Evolutionary conservation across 1,284 basidiomycete genomes (phyloP).

Genomic region (Rhodotorula sp.): DNA sequence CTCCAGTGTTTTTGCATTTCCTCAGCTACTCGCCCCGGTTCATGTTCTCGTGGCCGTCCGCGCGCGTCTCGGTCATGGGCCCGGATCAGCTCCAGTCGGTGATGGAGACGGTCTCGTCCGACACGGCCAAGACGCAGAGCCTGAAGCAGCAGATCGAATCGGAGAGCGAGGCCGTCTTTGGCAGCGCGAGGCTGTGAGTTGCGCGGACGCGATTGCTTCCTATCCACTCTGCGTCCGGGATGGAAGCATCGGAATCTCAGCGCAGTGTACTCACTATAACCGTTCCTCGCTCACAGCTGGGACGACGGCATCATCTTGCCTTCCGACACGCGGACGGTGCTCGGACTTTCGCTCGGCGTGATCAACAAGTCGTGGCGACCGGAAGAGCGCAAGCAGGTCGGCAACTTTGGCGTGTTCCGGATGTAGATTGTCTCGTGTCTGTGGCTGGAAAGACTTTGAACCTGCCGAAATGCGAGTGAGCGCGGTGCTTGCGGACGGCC

Average conservation of each 20-base stretch:
- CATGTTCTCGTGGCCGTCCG: conserved; percentile 98
- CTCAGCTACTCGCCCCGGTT: conserved; percentile 85
- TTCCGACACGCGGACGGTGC: conserved; percentile 81
- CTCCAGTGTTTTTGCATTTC: too few species aligned
- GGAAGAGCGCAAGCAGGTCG: conserved; percentile 63
- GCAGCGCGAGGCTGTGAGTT: conserved; percentile 80
- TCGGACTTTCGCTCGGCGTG: conserved; percentile 79
- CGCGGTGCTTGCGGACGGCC: neutral
- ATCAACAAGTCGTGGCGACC: conserved; percentile 51
- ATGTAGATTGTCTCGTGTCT: conserved; percentile 60
- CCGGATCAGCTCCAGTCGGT: conserved; percentile 84
- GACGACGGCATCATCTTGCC: conserved; percentile 93
- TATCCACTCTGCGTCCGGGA: too few species aligned
- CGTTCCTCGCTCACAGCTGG: conserved; percentile 43
- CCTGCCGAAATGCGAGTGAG: neutral
- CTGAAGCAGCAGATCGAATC: conserved; percentile 79
- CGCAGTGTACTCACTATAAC: too few species aligned
- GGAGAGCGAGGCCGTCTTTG: conserved; percentile 82
- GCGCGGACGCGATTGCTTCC: too few species aligned
- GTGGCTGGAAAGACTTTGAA: neutral
- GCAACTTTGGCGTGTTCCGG: conserved; percentile 78
- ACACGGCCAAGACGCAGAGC: conserved; percentile 68
- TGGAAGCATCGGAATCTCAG: too few species aligned
- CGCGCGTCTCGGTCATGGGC: conserved; percentile 95
- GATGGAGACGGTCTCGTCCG: conserved; percentile 85